Base-by-base conservation (phyloP, 495 filamentous ascomycete species). In the Mytilinidion resinicola region DNA sequence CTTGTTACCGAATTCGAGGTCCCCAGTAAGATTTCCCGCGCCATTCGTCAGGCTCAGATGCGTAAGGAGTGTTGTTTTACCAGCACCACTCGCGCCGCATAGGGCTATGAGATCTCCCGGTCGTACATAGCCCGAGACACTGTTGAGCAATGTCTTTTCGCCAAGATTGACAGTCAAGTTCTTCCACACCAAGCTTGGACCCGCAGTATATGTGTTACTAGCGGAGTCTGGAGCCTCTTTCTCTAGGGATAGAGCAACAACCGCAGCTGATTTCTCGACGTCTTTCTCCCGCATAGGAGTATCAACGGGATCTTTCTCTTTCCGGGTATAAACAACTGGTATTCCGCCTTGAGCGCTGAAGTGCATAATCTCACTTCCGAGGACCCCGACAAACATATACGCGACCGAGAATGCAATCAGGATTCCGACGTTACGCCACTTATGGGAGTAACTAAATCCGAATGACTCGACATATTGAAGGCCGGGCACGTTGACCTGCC, bases 101-200 rank as follows among this genome's bases (percentile, higher is more conserved):
- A 84, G 75, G 19, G 77, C 85, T 21, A 84, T 86, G 36, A 91
- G 75, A 43, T 77, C 82, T n/a, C 86, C 85, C 10, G 86, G 86
- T 49, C 79, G 79, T 14, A 88, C 84, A 64, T 78, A 87, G 49
- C 86, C 86, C 59, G 82, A 75, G 5, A 88, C 80, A 63, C 85
- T 72, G 15, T 81, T 70, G 9, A 90, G 67, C 0, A 89, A 65
- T 34, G 78, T 73, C 44, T 75, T 78, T 55, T 83, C 73, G 2
- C 81, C 79, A 37, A 74, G 33, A n/a, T 53, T 15, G 36, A 53
- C 6, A 14, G 33, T 36, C 15, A 53, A 25, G 30, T 53, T 48
- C 30, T 48, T 48, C 44, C 44, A 77, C n/a, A n/a, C n/a, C n/a
- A n/a, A n/a, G n/a, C n/a, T n/a, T n/a, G n/a, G n/a, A n/a, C n/a